Conservation (phyloP, 345 rosid genomes). For the Cochlearia excelsa region DNA sequence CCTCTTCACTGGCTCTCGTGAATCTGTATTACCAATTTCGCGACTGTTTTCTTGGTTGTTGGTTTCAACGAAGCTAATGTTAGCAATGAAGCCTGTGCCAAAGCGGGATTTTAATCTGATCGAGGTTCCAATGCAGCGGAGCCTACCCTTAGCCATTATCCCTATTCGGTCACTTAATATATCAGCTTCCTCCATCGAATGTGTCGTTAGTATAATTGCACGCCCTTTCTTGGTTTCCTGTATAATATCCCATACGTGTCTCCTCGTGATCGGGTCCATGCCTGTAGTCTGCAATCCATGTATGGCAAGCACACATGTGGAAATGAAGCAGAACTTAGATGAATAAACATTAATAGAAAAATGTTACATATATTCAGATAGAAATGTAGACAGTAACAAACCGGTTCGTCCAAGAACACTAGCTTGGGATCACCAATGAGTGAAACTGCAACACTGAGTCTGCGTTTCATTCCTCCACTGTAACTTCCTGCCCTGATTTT, state of each 20-base stretch:
- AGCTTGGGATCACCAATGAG: constrained; percentile 84
- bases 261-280: constrained; percentile 92
- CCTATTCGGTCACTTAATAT: constrained; percentile 84
- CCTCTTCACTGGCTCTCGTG: constrained; percentile 51
- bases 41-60: constrained; percentile 41
- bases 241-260: constrained; percentile 97
- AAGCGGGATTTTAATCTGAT: constrained; percentile 83
- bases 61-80: constrained; percentile 76
- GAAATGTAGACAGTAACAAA: background rate
- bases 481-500: constrained; percentile 80
- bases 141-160: constrained; percentile 93
- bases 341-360: no score
- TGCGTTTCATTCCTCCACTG: constrained; percentile 96
- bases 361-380: background rate
- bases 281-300: constrained; percentile 63
- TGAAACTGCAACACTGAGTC: constrained; percentile 88
- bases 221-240: constrained; percentile 83
- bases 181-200: constrained; percentile 98
- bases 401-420: constrained; percentile 83
- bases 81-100: constrained; percentile 85
- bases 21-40: constrained; percentile 16
- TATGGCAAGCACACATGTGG: background rate
- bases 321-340: background rate
- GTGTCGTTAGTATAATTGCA: constrained; percentile 80
- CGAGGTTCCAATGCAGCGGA: constrained; percentile 82